These are phyloP conservation scores for Pseudogymnoascus sp. DNA, from an alignment of 2,329 filamentous ascomycete genomes.

Conservation along the genomic window DNA sequence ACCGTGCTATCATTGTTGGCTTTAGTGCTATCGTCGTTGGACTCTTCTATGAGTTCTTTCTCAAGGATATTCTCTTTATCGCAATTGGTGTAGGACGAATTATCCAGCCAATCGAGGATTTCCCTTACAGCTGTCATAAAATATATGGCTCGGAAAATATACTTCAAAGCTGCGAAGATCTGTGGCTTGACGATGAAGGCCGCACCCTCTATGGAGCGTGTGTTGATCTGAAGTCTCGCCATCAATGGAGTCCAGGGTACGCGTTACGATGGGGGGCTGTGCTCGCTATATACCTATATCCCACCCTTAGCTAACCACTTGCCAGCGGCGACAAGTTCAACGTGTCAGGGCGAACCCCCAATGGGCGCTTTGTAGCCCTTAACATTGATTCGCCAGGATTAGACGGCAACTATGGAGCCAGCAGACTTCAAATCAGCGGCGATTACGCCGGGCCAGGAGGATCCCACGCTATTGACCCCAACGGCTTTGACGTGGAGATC, in stretches of 20 bases:
- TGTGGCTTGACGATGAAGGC: conserved; percentile 25
- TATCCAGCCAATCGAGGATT: conserved; percentile 27
- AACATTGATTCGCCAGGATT: conserved; percentile 19
- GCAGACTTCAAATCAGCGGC: conserved; percentile 19
- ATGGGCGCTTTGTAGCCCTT: conserved; percentile 22
- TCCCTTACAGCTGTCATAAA: conserved; percentile 24
- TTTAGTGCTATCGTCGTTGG: conserved; percentile 17
- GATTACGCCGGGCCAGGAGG: conserved; percentile 22
- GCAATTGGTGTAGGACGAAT: conserved; percentile 27
- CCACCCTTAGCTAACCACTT: neutral
- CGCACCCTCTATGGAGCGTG: conserved; percentile 26
- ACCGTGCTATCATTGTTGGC: neutral
- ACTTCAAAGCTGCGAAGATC: conserved; percentile 26
- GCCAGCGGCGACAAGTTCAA: conserved; percentile 21
- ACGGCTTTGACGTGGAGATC: conserved; percentile 28
- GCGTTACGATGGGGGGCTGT: conserved; percentile 7
- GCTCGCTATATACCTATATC: neutral
- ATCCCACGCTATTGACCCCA: conserved; percentile 26
- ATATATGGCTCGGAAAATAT: neutral
- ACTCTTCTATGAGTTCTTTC: conserved; percentile 28
- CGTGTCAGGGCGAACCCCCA: conserved; percentile 19
- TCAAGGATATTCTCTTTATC: conserved; percentile 26
- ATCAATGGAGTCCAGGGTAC: conserved; percentile 24
- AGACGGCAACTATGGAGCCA: conserved; percentile 18
- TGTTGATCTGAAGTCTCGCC: conserved; percentile 19